A percentile compares a stretch with the other conserved stretches of the same genome.
phyloP scores from a whole-genome alignment of 768 basidiomycete species.

The Cystobasidium tubakii region DNA sequence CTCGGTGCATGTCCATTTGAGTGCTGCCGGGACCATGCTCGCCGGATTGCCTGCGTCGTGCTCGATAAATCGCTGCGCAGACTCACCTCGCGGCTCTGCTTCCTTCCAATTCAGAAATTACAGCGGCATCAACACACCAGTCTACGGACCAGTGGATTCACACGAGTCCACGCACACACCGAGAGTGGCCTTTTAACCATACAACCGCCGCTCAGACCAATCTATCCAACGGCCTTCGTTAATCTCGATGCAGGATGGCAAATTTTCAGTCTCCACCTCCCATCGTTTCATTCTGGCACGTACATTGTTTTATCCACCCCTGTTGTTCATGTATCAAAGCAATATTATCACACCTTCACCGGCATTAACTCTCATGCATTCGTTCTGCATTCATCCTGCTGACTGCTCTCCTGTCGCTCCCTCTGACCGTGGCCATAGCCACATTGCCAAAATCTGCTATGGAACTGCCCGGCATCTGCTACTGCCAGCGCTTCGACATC shows the following conservation, averaged over 20 bases:
- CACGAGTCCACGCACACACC: neutral
- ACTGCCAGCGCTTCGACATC: no score
- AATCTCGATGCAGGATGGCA: constrained; percentile 27
- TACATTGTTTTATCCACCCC: constrained; percentile 1
- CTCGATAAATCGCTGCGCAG: no score
- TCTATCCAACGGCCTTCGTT: constrained; percentile 17
- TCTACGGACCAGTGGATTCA: neutral
- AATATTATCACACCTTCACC: neutral
- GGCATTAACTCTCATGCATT: no score
- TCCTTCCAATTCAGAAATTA: constrained; percentile 6
- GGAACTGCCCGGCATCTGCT: no score
- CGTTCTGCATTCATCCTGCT: no score
- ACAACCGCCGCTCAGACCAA: constrained; percentile 25
- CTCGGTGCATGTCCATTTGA: no score
- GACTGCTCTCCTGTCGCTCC: no score
- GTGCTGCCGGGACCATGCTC: no score
- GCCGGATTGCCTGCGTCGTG: no score
- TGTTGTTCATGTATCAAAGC: neutral
- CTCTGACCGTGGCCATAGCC: no score
- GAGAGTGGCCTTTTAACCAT: constrained; percentile 23
- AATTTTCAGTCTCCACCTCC: constrained; percentile 1
- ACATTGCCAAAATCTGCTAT: no score
- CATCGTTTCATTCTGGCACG: constrained; percentile 30
- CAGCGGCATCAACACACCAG: constrained; percentile 33
- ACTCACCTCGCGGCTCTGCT: neutral